Base-by-base conservation (phyloP, 2,329 filamentous ascomycete genomes). In the Pseudopyricularia javanii region DNA sequence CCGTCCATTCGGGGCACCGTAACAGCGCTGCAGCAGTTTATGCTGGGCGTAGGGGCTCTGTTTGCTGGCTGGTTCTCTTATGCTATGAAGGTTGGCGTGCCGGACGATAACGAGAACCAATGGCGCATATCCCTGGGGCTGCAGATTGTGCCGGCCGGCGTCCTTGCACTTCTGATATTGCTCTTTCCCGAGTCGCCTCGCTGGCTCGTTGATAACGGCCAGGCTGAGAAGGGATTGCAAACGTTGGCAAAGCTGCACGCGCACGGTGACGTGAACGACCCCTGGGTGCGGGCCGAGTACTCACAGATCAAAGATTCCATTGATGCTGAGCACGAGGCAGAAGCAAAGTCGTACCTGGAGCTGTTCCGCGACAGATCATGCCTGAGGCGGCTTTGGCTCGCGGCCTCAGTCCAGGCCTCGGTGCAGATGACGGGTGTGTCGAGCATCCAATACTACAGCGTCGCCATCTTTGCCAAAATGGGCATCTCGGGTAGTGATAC, bases 11-110 rank as follows among this genome's bases (percentile, higher is more conserved):
- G 88, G 64, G 88, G 87, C 12, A 74, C 82, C 56, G 77, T 93
- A 32, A 90, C 86, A 0, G 78, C 81, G 30, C 71, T 91, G 3
- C 87, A 91, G 64, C 87, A 91, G 60, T 90, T 91, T 62, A 91
- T 91, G 86, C 65, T 91, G 51, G 87, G 86, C 1, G 78, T 91
- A 28, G 88, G 88, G 54, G 72, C 85, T 15, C 75, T 93, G 2
- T 69, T 82, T 15, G 87, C 88, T 0, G 75, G 81, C 0, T 90
- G 86, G 86, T 80, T 86, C 49, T 82, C 80, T 0, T 91, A 83
- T 56, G 87, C 82, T 47, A 70, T 35, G 20, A 48, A 17, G 24
- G 24, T 48, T 8, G 28, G 54, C 15, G 26, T 47, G 3, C 17
- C 53, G 15, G 50, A 33, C 48, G 32, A 43, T 14, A 45, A 61